phyloP scores from a whole-genome alignment of 2,329 filamentous ascomycete genomes.

The Aspergillus sp. region DNA sequence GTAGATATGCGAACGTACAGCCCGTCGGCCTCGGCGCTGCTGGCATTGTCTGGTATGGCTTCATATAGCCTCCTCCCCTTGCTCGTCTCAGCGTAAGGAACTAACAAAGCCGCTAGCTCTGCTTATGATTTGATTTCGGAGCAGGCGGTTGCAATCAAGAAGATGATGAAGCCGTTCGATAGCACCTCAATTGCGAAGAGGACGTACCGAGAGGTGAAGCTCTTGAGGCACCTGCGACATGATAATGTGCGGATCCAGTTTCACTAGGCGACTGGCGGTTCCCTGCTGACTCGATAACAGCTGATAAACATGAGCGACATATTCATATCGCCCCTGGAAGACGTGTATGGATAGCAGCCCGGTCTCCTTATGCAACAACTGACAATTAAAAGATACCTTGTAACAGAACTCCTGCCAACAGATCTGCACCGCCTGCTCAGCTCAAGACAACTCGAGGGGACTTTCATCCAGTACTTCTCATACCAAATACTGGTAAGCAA shows the following conservation, averaged over 20 bases:
- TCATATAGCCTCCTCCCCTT: background rate
- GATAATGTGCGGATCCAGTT: slow-evolving; percentile 72
- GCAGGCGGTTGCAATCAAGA: slow-evolving; percentile 97
- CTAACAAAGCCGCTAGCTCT: slow-evolving; percentile 59
- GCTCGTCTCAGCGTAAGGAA: background rate
- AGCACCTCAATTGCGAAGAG: slow-evolving; percentile 95
- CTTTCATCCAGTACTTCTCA: slow-evolving; percentile 99
- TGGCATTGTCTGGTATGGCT: slow-evolving; percentile 83
- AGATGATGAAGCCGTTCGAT: slow-evolving; percentile 99
- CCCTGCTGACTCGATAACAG: slow-evolving; percentile 45
- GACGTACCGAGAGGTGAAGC: slow-evolving; percentile 94
- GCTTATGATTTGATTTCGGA: slow-evolving; percentile 95
- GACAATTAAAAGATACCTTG: slow-evolving; percentile 72
- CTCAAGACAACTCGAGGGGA: slow-evolving; percentile 93
- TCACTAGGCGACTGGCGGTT: background rate
- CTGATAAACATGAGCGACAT: slow-evolving; percentile 98
- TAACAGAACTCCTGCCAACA: slow-evolving; percentile 94
- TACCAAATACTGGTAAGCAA: slow-evolving; percentile 91
- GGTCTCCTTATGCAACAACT: background rate
- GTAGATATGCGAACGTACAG: slow-evolving; percentile 92
- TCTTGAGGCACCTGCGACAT: slow-evolving; percentile 92
- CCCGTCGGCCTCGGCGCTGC: slow-evolving; percentile 99
- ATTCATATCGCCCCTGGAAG: slow-evolving; percentile 98
- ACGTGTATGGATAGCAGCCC: slow-evolving; percentile 67
- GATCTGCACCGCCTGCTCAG: slow-evolving; percentile 94